Evolutionary conservation across 129 eudicot species (phyloP).

Genomic region (Flaveria brownii): DNA sequence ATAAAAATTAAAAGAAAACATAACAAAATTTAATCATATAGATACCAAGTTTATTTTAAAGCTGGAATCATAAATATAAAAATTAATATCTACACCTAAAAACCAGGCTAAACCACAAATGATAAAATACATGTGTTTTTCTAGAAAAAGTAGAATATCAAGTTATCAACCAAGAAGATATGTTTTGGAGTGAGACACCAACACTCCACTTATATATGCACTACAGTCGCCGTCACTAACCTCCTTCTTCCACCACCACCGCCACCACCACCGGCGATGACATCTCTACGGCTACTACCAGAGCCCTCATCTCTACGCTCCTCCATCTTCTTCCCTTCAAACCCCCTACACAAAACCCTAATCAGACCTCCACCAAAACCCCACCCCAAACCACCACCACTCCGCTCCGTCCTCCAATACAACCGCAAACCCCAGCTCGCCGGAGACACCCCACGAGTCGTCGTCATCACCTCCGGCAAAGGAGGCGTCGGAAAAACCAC

Average conservation of each 20-base stretch:
- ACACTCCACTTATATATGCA: constrained; percentile 4
- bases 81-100: too few species aligned
- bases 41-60: too few species aligned
- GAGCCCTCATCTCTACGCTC: constrained; percentile 39
- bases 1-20: too few species aligned
- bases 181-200: too few species aligned
- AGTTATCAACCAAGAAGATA: not conserved
- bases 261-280: constrained; percentile 38
- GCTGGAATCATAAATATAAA: too few species aligned
- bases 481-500: constrained; percentile 90
- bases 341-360: constrained; percentile 31
- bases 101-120: too few species aligned
- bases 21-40: too few species aligned
- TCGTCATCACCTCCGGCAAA: constrained; percentile 91
- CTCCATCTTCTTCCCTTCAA: constrained; percentile 28
- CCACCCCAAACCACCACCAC: constrained; percentile 34
- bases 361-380: constrained; percentile 38
- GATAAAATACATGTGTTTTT: too few species aligned
- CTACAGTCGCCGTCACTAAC: constrained; percentile 20
- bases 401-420: constrained; percentile 72
- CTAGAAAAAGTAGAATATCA: not conserved
- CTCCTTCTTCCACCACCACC: not conserved
- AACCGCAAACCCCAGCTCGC: constrained; percentile 92
- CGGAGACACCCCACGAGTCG: constrained; percentile 83
- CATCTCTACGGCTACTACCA: constrained; percentile 42